A percentile compares a stretch with the other conserved stretches of the same genome.
These are phyloP conservation scores for Calonectria naviculata DNA, from an alignment of 2,329 filamentous ascomycete species.

Conservation along the genomic window DNA sequence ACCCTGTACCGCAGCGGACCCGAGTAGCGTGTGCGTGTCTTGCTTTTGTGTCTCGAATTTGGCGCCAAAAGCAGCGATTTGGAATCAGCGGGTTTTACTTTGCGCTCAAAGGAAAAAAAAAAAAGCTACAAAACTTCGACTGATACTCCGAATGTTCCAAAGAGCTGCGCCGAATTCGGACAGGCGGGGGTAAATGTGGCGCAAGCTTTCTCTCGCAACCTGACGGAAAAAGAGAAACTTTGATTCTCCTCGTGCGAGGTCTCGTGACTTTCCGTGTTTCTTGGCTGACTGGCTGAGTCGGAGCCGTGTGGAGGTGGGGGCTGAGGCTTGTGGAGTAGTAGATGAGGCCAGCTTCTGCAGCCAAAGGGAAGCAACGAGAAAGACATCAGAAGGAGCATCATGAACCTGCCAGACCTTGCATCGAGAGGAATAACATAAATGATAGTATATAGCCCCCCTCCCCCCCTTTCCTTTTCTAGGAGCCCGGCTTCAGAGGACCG, in stretches of 20 bases:
- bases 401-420: too few relatives aligned
- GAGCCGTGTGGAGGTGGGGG: not conserved
- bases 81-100: not conserved
- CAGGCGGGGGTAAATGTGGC: not conserved
- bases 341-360: not conserved
- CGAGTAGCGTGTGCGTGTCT: not conserved
- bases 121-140: not conserved
- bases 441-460: too few relatives aligned
- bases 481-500: not conserved
- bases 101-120: not conserved
- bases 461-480: too few relatives aligned
- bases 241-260: constrained; percentile 3
- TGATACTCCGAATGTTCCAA: not conserved
- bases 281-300: not conserved
- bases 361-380: not conserved
- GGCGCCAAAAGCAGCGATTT: not conserved
- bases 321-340: not conserved
- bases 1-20: not conserved
- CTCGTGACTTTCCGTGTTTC: constrained; percentile 14
- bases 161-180: not conserved
- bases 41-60: not conserved
- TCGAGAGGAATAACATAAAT: too few relatives aligned
- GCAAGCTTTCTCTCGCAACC: not conserved
- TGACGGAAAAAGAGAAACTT: not conserved
- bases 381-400: too few relatives aligned